Conservation (phyloP, 345 rosid genomes). For the Mallotus nudiflorus region DNA sequence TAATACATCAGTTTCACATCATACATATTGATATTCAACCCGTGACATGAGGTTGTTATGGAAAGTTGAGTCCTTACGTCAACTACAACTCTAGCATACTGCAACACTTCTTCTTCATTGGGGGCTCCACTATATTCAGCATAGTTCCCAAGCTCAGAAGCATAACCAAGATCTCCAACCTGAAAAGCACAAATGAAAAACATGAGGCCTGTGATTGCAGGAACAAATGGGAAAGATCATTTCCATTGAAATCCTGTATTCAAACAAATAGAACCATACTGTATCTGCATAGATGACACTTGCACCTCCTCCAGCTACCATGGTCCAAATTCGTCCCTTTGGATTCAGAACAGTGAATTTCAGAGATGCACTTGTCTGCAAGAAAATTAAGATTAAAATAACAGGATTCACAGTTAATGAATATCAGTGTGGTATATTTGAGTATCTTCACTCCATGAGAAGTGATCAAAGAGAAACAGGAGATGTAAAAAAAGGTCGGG, state of each 20-base stretch:
- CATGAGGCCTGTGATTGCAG: not conserved
- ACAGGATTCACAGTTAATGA: not conserved
- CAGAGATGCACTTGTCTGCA: constrained; percentile 96
- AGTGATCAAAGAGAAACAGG: not conserved
- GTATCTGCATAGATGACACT: constrained; percentile 98
- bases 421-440: not conserved
- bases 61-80: constrained; percentile 52
- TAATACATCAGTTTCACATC: constrained; percentile 3
- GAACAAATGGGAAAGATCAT: not conserved
- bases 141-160: constrained; percentile 86
- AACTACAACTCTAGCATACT: constrained; percentile 96
- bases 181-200: constrained; percentile 15
- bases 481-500: not conserved
- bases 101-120: constrained; percentile 94
- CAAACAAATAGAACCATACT: constrained; percentile 36
- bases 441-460: not conserved
- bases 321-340: constrained; percentile 87
- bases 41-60: not conserved
- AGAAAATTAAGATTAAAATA: constrained; percentile 7
- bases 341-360: constrained; percentile 96
- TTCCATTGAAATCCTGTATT: constrained; percentile 1
- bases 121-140: constrained; percentile 99
- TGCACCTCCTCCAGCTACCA: constrained; percentile 99
- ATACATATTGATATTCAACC: not conserved
- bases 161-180: constrained; percentile 97